Percentiles rank a stretch among this genome's conserved stretches.
Conservation (phyloP, 108 stramenopile species). For the Nitzschia inconspicua region DNA sequence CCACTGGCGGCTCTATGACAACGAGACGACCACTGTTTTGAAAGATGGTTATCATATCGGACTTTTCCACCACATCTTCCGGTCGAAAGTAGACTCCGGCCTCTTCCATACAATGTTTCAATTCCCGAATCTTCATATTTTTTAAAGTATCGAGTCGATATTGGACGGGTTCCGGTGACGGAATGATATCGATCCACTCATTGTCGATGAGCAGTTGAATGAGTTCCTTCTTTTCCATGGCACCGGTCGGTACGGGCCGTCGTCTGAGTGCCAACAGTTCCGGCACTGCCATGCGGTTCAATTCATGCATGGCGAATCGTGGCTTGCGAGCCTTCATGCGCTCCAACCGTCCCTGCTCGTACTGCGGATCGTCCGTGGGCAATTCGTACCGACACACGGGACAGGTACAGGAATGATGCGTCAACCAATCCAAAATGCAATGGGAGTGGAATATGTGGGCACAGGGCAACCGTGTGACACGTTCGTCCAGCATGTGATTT, state of each 20-base stretch:
- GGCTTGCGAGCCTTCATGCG: constrained; percentile 65
- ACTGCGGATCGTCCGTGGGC: constrained; percentile 62
- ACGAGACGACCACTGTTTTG: constrained; percentile 49
- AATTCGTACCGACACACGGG: constrained; percentile 66
- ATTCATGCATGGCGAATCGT: constrained; percentile 57
- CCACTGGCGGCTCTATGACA: not conserved
- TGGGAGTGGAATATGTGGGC: constrained; percentile 63
- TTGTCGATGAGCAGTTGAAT: constrained; percentile 31
- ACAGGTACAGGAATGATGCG: constrained; percentile 65
- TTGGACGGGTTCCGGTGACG: constrained; percentile 48
- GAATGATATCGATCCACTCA: constrained; percentile 47
- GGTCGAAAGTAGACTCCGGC: constrained; percentile 61
- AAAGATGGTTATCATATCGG: constrained; percentile 61
- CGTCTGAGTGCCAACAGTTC: constrained; percentile 37
- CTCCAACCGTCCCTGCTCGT: constrained; percentile 62
- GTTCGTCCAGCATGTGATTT: constrained; percentile 33
- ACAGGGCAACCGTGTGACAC: constrained; percentile 57
- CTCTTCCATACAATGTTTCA: constrained; percentile 45
- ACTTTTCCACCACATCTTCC: constrained; percentile 68
- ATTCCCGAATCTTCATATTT: constrained; percentile 36
- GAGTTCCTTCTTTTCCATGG: constrained; percentile 50
- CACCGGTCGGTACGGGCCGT: not conserved
- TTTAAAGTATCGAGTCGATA: constrained; percentile 26
- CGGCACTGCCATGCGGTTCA: constrained; percentile 45
- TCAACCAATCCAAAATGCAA: constrained; percentile 60